A percentile compares a stretch with the other conserved stretches of the same genome.
Evolutionary conservation across 176 grass and related monocot species (phyloP).

Genomic region (Oryza officinalis): DNA sequence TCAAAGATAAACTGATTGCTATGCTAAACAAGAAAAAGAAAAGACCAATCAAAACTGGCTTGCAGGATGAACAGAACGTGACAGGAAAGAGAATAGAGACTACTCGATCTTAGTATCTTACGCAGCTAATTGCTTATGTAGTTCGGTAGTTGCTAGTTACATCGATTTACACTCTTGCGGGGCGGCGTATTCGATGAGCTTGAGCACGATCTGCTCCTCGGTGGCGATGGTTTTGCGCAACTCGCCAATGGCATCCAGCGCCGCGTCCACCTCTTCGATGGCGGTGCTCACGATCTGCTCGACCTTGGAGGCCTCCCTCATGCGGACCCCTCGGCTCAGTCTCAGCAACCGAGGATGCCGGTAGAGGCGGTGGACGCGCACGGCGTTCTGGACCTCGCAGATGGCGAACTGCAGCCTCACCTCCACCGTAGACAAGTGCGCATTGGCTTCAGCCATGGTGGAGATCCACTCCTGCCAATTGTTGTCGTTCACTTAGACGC

Average conservation of each 20-base stretch:
- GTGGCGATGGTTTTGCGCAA: not conserved
- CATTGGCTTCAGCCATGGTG: not conserved
- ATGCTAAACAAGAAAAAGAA: no score
- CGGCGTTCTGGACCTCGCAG: not conserved
- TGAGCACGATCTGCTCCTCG: not conserved
- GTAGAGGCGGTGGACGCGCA: not conserved
- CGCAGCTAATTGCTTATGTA: no score
- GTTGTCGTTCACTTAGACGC: not conserved
- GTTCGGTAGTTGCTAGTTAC: no score
- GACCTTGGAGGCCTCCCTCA: not conserved
- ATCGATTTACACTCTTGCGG: not conserved
- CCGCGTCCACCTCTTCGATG: not conserved
- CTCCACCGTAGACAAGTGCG: not conserved
- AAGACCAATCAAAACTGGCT: no score
- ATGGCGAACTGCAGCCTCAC: not conserved
- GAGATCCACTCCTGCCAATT: not conserved
- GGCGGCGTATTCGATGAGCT: not conserved
- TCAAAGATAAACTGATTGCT: no score
- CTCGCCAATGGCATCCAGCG: not conserved
- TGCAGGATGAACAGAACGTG: no score
- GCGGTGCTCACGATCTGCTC: not conserved
- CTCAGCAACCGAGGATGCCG: no score
- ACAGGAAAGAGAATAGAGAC: not conserved
- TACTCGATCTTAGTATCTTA: no score
- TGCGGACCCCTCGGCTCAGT: not conserved